Evolutionary conservation across 2,329 filamentous ascomycete species (phyloP).

Genomic region (Geosmithia putterillii): DNA sequence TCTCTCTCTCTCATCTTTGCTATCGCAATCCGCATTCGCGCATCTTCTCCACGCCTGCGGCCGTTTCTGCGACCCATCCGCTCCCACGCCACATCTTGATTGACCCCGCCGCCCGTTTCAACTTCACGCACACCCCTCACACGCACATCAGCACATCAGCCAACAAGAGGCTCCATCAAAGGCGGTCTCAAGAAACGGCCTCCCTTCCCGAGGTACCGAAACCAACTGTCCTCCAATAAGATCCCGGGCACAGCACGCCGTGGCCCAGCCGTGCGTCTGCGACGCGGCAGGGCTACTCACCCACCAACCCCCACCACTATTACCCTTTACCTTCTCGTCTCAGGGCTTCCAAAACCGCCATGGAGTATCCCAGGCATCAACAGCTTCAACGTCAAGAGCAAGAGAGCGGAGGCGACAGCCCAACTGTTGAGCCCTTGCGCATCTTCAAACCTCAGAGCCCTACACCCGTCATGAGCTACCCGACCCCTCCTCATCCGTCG

Average conservation of each 20-base stretch:
- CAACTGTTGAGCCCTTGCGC: conserved; percentile 63
- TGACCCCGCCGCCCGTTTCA: not conserved
- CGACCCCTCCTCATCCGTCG: conserved; percentile 22
- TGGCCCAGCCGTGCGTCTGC: not conserved
- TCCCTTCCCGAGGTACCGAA: not conserved
- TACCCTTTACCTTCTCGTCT: not conserved
- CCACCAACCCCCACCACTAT: not conserved
- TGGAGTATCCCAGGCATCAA: conserved; percentile 22
- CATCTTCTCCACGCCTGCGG: conserved; percentile 8
- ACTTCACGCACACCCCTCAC: not conserved
- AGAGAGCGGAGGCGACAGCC: conserved; percentile 46
- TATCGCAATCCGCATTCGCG: conserved; percentile 2
- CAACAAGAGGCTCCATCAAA: not conserved
- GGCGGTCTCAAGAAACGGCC: not conserved
- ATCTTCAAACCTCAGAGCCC: conserved; percentile 71
- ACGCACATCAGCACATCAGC: not conserved
- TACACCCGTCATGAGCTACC: conserved; percentile 29
- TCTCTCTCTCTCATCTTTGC: conserved; percentile 1
- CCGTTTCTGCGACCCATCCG: conserved; percentile 15
- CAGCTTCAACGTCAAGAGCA: not conserved
- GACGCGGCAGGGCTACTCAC: conserved; percentile 1
- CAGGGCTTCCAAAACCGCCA: not conserved
- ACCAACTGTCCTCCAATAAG: not conserved
- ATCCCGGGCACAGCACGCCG: not conserved
- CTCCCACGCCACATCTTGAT: not conserved